Conservation (phyloP, 2,329 filamentous ascomycete genomes). For the Taxawa tesnikishii region DNA sequence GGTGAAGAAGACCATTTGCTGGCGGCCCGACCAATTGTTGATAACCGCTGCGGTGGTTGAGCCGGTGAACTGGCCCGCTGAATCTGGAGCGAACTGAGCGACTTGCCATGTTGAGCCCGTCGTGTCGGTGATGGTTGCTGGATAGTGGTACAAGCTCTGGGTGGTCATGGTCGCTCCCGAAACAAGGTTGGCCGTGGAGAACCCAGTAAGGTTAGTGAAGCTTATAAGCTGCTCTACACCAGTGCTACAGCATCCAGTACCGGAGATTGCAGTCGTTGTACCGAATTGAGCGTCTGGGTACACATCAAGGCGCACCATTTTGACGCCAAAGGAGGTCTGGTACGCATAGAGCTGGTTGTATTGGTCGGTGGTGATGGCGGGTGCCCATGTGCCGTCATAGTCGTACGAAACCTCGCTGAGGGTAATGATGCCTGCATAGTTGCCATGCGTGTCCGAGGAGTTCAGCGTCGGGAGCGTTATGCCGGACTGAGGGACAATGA, state of each 20-base stretch:
- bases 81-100: constrained; percentile 37
- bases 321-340: constrained; percentile 44
- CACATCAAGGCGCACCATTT: no score
- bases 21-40: constrained; percentile 42
- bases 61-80: constrained; percentile 20
- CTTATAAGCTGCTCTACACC: constrained; percentile 40
- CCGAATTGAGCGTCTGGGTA: constrained; percentile 37
- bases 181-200: constrained; percentile 42
- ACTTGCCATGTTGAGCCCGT: constrained; percentile 42
- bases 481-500: constrained; percentile 41
- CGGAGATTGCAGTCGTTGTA: constrained; percentile 17
- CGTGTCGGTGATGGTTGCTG: constrained; percentile 41
- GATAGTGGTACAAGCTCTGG: constrained; percentile 45
- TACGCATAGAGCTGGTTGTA: constrained; percentile 45
- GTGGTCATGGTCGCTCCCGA: constrained; percentile 33
- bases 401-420: constrained; percentile 43
- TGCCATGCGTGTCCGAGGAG: constrained; percentile 34
- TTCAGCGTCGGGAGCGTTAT: constrained; percentile 40
- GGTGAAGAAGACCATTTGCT: constrained; percentile 53
- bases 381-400: constrained; percentile 35
- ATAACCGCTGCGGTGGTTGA: constrained; percentile 45
- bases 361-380: constrained; percentile 43
- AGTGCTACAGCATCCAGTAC: constrained; percentile 34
- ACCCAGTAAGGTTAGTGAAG: constrained; percentile 41
- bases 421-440: constrained; percentile 48